phyloP scores from a whole-genome alignment of 768 basidiomycete species.

The Terana coerulea region DNA sequence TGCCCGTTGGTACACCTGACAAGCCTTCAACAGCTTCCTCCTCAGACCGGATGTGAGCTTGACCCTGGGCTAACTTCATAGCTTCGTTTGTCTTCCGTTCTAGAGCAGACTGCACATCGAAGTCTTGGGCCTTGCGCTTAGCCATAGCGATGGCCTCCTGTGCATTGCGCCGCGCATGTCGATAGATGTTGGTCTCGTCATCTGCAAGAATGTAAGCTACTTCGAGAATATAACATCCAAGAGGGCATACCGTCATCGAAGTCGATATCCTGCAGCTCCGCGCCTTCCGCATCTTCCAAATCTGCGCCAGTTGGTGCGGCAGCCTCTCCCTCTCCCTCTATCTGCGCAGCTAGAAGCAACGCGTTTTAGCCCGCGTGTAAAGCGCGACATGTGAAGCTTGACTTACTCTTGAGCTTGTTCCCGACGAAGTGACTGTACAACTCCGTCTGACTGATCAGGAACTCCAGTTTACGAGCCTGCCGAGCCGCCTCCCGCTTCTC shows the following conservation, averaged over 20 bases:
- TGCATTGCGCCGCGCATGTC: slow-evolving; percentile 84
- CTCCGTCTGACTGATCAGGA: slow-evolving; percentile 97
- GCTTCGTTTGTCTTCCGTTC: slow-evolving; percentile 82
- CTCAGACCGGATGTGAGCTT: slow-evolving; percentile 40
- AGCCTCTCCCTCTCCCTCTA: slow-evolving; percentile 53
- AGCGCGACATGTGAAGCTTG: background rate
- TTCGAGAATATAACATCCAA: background rate
- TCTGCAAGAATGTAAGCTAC: slow-evolving; percentile 41
- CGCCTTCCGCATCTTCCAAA: slow-evolving; percentile 40
- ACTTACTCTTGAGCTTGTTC: slow-evolving; percentile 87
- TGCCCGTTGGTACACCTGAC: slow-evolving; percentile 16
- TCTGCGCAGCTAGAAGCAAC: slow-evolving; percentile 59
- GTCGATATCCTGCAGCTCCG: slow-evolving; percentile 72
- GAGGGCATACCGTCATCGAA: slow-evolving; percentile 78
- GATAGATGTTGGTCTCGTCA: slow-evolving; percentile 80
- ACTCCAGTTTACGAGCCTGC: slow-evolving; percentile 95
- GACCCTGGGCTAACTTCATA: slow-evolving; percentile 58
- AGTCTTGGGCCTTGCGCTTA: slow-evolving; percentile 73
- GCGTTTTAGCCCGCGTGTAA: slow-evolving; percentile 10
- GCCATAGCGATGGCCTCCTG: slow-evolving; percentile 84
- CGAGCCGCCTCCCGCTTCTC: slow-evolving; percentile 91
- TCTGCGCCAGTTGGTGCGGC: slow-evolving; percentile 55
- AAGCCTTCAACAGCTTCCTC: slow-evolving; percentile 31
- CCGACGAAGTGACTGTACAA: slow-evolving; percentile 99
- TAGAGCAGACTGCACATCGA: slow-evolving; percentile 79